Evolutionary conservation across 2,329 filamentous ascomycete genomes (phyloP).

Genomic region (Rhinocladiella mackenziei): DNA sequence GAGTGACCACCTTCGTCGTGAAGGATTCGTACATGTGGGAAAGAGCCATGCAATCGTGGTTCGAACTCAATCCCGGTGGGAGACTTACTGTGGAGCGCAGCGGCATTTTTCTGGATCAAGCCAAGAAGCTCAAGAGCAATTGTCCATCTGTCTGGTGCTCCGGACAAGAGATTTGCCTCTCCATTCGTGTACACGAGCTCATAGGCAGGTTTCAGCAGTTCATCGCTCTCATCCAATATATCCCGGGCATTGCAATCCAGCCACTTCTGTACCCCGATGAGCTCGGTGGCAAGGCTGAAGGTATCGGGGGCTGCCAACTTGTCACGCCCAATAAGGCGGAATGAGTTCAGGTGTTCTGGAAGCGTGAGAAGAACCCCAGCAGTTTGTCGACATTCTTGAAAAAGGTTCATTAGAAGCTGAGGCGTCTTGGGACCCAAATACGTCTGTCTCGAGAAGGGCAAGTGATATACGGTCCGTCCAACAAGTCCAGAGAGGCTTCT

Average conservation of each 20-base stretch:
- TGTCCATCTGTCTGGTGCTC: constrained; percentile 54
- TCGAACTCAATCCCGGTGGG: constrained; percentile 21
- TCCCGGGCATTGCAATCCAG: constrained; percentile 49
- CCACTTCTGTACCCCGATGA: constrained; percentile 45
- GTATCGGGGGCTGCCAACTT: constrained; percentile 32
- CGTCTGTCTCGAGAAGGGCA: constrained; percentile 47
- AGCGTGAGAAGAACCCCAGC: constrained; percentile 59
- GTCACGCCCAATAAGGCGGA: constrained; percentile 60
- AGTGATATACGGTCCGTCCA: constrained; percentile 42
- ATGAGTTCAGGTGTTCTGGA: constrained; percentile 61
- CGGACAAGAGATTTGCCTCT: constrained; percentile 47
- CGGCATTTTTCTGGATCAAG: constrained; percentile 15
- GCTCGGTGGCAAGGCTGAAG: constrained; percentile 31
- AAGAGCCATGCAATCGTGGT: constrained; percentile 10
- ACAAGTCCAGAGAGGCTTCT: constrained; percentile 45
- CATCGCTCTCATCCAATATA: constrained; percentile 63
- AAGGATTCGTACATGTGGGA: constrained; percentile 28
- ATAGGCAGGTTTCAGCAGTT: constrained; percentile 58
- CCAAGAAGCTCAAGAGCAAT: constrained; percentile 49
- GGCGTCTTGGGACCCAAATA: constrained; percentile 34
- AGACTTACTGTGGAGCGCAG: constrained; percentile 5
- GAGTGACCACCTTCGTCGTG: constrained; percentile 13
- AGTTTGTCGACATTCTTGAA: constrained; percentile 45
- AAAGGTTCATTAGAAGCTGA: constrained; percentile 37
- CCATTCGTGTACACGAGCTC: constrained; percentile 64